Percentiles rank a stretch among this genome's conserved stretches.
These are phyloP conservation scores for Ormosia emarginata DNA, from an alignment of 306 rosid genomes.

Conservation along the genomic window DNA sequence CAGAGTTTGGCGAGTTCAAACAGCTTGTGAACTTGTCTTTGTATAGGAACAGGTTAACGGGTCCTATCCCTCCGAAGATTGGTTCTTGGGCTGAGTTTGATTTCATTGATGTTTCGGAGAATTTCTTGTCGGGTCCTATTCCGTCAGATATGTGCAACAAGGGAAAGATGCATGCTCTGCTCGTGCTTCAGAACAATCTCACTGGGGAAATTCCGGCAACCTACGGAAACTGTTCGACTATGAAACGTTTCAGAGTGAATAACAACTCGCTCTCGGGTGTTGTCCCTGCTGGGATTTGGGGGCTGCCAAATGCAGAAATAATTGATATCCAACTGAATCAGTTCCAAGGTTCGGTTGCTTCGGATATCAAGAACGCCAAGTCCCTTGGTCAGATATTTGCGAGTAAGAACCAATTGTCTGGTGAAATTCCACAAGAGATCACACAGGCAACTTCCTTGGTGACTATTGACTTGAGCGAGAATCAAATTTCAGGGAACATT, in stretches of 20 bases:
- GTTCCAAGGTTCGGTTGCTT: constrained; percentile 55
- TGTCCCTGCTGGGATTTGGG: constrained; percentile 73
- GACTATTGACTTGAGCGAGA: constrained; percentile 46
- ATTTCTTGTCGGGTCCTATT: constrained; percentile 60
- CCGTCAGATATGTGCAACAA: constrained; percentile 82
- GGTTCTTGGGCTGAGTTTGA: constrained; percentile 63
- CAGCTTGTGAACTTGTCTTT: constrained; percentile 48
- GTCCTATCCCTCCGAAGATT: constrained; percentile 63
- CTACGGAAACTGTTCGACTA: constrained; percentile 46
- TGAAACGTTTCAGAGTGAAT: constrained; percentile 66
- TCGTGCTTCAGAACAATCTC: constrained; percentile 70
- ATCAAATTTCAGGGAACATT: constrained; percentile 52
- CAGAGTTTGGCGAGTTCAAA: constrained; percentile 72
- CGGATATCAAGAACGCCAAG: constrained; percentile 58
- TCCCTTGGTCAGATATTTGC: constrained; percentile 36
- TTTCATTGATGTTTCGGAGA: constrained; percentile 80
- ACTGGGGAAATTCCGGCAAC: constrained; percentile 71
- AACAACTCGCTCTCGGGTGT: constrained; percentile 69
- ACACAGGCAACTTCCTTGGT: constrained; percentile 52
- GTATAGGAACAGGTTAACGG: constrained; percentile 61
- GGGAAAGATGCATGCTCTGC: constrained; percentile 50
- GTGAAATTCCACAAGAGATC: constrained; percentile 61
- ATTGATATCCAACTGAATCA: constrained; percentile 59
- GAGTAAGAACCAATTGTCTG: constrained; percentile 50
- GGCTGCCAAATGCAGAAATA: constrained; percentile 50